phyloP scores from a whole-genome alignment of 1,284 basidiomycete species.

The Rhodotorula sp. region DNA sequence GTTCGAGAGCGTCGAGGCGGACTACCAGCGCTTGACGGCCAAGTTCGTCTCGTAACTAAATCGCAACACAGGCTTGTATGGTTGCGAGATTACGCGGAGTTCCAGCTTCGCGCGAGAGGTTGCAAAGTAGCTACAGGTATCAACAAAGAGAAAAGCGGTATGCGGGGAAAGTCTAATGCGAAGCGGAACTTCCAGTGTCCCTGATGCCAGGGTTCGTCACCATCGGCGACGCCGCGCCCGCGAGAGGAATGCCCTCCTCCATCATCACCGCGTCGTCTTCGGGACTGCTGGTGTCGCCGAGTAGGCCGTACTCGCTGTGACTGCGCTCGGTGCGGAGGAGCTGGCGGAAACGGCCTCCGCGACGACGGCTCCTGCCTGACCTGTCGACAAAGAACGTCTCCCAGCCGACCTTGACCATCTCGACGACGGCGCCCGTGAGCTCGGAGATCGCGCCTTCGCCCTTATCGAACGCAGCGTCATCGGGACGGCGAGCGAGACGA shows the following conservation, averaged over 20 bases:
- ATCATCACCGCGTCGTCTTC: slow-evolving; percentile 9
- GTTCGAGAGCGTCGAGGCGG: slow-evolving; percentile 79
- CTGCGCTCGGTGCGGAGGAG: slow-evolving; percentile 7
- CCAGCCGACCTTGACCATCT: slow-evolving; percentile 10
- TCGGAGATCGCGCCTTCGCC: slow-evolving; percentile 31
- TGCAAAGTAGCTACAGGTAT: not conserved
- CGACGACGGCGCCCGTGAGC: slow-evolving; percentile 21
- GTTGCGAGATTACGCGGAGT: not conserved
- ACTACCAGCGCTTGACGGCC: slow-evolving; percentile 57
- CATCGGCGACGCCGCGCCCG: slow-evolving; percentile 6
- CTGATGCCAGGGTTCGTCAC: slow-evolving; percentile 11
- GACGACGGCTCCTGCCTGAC: not conserved
- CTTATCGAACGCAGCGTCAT: slow-evolving; percentile 30
- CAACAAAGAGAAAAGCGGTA: not conserved
- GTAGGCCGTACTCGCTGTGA: slow-evolving; percentile 33
- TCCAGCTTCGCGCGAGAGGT: not conserved
- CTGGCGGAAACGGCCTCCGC: not conserved
- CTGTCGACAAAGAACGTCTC: not conserved
- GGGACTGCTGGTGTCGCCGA: not conserved
- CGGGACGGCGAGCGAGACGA: slow-evolving; percentile 29
- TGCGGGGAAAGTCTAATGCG: not conserved
- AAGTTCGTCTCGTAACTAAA: slow-evolving; percentile 16
- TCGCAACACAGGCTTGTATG: not conserved
- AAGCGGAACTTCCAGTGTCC: not conserved
- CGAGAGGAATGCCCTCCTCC: slow-evolving; percentile 22